These are phyloP conservation scores for Plasmodium coatneyi DNA, from an alignment of 169 alveolate genomes.

Conservation along the genomic window DNA sequence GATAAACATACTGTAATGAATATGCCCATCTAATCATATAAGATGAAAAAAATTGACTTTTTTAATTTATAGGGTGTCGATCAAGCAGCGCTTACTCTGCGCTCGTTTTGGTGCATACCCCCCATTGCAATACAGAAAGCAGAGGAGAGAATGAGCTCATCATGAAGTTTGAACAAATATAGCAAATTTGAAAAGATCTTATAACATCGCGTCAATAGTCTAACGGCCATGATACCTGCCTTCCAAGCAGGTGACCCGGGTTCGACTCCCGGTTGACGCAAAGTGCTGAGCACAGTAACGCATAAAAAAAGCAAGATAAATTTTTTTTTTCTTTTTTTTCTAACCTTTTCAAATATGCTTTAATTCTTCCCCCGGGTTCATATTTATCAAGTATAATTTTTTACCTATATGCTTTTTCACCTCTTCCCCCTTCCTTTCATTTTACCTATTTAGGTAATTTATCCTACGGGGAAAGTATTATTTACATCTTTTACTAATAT, in stretches of 20 bases:
- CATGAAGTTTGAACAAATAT: not conserved
- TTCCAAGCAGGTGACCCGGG: conserved; percentile 99
- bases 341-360: not conserved
- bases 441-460: not conserved
- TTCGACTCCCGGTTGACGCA: conserved; percentile 99
- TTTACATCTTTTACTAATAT: not conserved
- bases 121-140: not conserved
- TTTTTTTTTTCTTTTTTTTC: no score
- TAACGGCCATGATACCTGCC: conserved; percentile 98
- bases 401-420: not conserved
- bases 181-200: not conserved
- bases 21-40: not conserved
- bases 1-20: not conserved
- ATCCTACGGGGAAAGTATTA: not conserved
- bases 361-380: not conserved
- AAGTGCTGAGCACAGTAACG: no score
- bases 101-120: not conserved
- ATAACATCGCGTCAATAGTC: conserved; percentile 94
- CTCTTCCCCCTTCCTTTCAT: not conserved
- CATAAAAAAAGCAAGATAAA: conserved; percentile 59
- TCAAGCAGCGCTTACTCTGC: not conserved
- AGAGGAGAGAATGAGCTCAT: not conserved
- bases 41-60: not conserved
- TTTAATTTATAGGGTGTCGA: not conserved
- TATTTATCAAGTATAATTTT: not conserved